Percentiles rank a stretch among this genome's conserved stretches.
Evolutionary conservation across 2,329 filamentous ascomycete genomes (phyloP).

Genomic region (Penicillium sp.): DNA sequence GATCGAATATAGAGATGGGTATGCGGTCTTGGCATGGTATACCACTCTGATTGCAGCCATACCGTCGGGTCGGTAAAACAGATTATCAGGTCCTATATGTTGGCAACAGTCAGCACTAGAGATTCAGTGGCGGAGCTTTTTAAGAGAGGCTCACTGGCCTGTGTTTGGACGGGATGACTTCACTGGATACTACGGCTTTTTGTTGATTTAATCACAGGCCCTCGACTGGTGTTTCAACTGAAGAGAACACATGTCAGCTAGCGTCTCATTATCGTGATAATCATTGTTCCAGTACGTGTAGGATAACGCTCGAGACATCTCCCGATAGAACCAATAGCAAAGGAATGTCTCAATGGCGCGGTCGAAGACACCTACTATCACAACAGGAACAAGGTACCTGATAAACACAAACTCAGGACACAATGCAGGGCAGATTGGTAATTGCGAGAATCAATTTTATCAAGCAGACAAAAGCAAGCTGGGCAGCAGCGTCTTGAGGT

Average conservation of each 20-base stretch:
- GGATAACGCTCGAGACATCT: neutral
- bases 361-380: neutral
- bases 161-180: neutral
- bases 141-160: no score
- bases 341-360: neutral
- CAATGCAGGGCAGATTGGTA: neutral
- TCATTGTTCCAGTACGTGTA: neutral
- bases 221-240: neutral
- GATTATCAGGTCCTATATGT: no score
- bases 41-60: conserved; percentile 34
- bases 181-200: neutral
- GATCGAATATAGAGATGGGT: conserved; percentile 33
- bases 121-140: no score
- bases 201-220: neutral
- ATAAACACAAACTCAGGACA: accelerated
- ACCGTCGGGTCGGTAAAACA: neutral
- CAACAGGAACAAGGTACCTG: neutral
- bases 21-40: conserved; percentile 1
- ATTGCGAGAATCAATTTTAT: neutral
- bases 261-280: neutral
- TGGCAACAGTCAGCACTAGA: no score
- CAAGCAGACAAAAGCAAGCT: neutral
- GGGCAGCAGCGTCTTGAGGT: neutral
- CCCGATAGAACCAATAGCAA: neutral
- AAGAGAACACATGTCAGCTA: neutral